These are phyloP conservation scores for Zymoseptoria passerinii DNA, from an alignment of 2,329 filamentous ascomycete genomes.

Conservation along the genomic window DNA sequence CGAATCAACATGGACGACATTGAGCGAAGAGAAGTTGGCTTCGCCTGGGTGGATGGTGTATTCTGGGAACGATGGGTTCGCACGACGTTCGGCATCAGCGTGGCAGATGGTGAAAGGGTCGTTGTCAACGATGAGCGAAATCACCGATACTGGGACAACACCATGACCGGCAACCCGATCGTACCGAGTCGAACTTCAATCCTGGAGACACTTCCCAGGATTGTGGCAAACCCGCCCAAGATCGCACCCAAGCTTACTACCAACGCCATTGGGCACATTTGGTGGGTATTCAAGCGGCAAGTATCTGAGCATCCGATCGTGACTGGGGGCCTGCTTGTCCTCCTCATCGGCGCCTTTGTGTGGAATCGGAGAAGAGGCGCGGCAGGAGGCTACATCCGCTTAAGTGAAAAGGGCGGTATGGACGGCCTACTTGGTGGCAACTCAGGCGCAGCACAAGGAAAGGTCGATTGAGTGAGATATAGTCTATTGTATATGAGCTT, in stretches of 20 bases:
- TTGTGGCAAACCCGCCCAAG: constrained; percentile 59
- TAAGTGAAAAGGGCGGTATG: constrained; percentile 53
- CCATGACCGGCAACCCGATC: constrained; percentile 81
- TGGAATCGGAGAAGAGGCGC: constrained; percentile 22
- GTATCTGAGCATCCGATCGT: constrained; percentile 39
- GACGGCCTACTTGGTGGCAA: constrained; percentile 56
- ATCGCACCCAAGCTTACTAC: constrained; percentile 74
- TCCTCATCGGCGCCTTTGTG: constrained; percentile 32
- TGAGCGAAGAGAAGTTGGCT: constrained; percentile 79
- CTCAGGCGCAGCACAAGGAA: constrained; percentile 25
- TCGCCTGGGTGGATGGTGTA: constrained; percentile 93
- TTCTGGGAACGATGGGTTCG: constrained; percentile 98
- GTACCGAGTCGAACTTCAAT: constrained; percentile 83
- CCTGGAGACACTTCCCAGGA: constrained; percentile 71
- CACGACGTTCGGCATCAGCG: constrained; percentile 88
- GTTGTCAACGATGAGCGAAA: constrained; percentile 96
- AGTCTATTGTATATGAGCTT: neutral
- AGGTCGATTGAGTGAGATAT: constrained; percentile 7
- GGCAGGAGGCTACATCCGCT: constrained; percentile 28
- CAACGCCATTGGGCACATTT: constrained; percentile 60
- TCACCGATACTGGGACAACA: constrained; percentile 90
- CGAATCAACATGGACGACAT: constrained; percentile 84
- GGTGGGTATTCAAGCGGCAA: constrained; percentile 41
- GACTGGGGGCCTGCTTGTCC: constrained; percentile 48
- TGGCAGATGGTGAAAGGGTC: constrained; percentile 79